Base-by-base conservation (phyloP, 768 basidiomycete genomes). In the Cystofilobasidium ferigula region DNA sequence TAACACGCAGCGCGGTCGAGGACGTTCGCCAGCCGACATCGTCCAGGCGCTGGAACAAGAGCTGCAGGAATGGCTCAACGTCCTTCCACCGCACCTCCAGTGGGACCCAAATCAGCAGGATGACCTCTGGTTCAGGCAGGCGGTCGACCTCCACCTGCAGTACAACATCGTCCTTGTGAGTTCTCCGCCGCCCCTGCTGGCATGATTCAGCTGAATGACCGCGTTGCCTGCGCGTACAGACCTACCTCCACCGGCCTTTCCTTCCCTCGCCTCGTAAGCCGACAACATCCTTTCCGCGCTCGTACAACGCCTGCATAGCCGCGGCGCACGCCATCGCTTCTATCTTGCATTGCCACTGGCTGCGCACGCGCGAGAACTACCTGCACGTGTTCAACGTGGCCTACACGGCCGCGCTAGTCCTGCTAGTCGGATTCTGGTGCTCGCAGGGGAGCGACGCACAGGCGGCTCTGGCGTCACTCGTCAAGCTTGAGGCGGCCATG, bases 181-280 rank as follows among this genome's bases (percentile, higher is more conserved):
- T 42, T 18, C 9, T 30, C 10, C 24, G 14, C 32, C 43, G 43
- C 24, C 22, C 28, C 32, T 61, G 18, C 40, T 60, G 18, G 30
- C 58, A 28, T 45, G 13, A 62, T 36, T 14, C 26, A 14, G 45
- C 51, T 54, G 26, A 56, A 32, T 30, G 28, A 6, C 22, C 47
- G 22, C 30, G 20, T 22, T 40, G 9, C 12, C 42, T 28, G 24
- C 32, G 34, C 14, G 20, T 34, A 26, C 18, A 57, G 30, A 63
- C 67, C 32, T 68, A 63, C 34, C 43, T 68, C 22, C 67, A 68
- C 57, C 54, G 67, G 26, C 61, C 62, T 1, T 62, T 62, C 43
- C 45, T 68, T 2, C 67, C 67, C 2, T 62, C 67, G 24, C 67
- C 62, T 18, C 38, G 54, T 26, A 58, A 62, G 20, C 67, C 67